Evolutionary conservation across 768 basidiomycete species (phyloP).

Genomic region (Pisolithus tinctorius): DNA sequence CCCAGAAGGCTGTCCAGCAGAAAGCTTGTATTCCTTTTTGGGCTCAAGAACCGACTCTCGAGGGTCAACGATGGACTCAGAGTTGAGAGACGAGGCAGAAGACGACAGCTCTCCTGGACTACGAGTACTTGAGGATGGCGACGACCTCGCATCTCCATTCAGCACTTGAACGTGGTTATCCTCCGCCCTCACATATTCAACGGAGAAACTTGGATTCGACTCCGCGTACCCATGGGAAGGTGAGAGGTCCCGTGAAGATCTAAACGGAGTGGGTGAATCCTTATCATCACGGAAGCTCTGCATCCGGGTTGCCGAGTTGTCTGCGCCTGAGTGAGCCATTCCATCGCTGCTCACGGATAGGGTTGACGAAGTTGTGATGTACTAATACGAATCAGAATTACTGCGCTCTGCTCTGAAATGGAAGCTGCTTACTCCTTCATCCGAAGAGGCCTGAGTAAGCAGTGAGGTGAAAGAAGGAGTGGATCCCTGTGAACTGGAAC

Average conservation of each 20-base stretch:
- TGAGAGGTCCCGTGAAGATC: too few species aligned
- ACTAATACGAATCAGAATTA: too few species aligned
- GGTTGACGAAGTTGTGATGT: not conserved
- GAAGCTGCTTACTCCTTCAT: not conserved
- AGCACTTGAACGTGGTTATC: slow-evolving; percentile 26
- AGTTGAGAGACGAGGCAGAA: slow-evolving; percentile 15
- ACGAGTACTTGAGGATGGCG: slow-evolving; percentile 9
- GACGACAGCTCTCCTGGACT: slow-evolving; percentile 15
- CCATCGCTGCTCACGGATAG: too few species aligned
- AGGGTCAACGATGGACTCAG: slow-evolving; percentile 1
- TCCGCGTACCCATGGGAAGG: not conserved
- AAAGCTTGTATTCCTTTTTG: not conserved
- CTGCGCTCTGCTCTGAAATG: not conserved
- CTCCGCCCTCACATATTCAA: slow-evolving; percentile 25
- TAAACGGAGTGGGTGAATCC: not conserved
- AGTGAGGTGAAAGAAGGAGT: slow-evolving; percentile 1
- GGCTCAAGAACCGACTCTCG: not conserved
- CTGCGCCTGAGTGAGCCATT: too few species aligned
- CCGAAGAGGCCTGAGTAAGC: not conserved
- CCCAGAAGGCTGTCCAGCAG: not conserved
- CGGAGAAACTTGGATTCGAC: slow-evolving; percentile 13
- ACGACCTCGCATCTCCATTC: slow-evolving; percentile 20
- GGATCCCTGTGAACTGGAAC: not conserved
- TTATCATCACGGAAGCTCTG: not conserved
- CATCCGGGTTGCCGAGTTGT: too few species aligned